Evolutionary conservation across 441 rosid species (phyloP), one percentile per base, ranked within the genome.

Genomic region (Adansonia grandidieri): DNA sequence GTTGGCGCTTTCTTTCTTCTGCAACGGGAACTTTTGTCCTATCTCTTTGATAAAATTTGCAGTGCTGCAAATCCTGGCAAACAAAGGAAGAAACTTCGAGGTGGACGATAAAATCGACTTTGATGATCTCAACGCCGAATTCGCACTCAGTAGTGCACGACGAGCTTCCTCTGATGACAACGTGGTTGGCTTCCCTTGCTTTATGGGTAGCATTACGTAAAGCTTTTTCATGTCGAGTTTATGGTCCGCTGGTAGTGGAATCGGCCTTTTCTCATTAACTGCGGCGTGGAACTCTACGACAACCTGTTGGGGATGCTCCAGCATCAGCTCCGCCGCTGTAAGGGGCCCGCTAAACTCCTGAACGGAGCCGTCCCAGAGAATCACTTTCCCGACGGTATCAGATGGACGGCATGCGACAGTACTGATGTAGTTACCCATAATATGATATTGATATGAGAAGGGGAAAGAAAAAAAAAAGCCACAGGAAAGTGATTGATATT

Each of bases 321-420:
- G 75, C 97, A 95, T 95, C 2, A 95, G 87, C 88, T 95, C 97
- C 0, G 97, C 97, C n/a, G 75, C 97, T 0, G 97, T 93, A 2
- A 88, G 17, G 0, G 89, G 80, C 13, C 80, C 78, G 53, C 84
- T 85, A 11, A 89, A 84, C 78, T 80, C 90, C 15, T 84, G 87
- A 32, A 93, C 88, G 0, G 87, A 82, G 77, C 98, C 98, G 45
- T 93, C 91, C 20, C 84, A 84, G 45, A 95, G 82, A 32, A 93
- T 83, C 61, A 95, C 93, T 82, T 87, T 94, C 47, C 91, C 90
- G 58, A 82, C 47, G 5, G 78, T 28, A 5, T 71, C 76, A 81
- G 80, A 57, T 32, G 74, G 45, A 45, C 67, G 71, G 69, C 60
- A 0, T 61, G 81, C 85, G 82, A n/a, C 73, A 74, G 32, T 56